Percentiles rank a stretch among this genome's conserved stretches.
Conservation (phyloP, 495 filamentous ascomycete genomes). For the Penicillium paxilli region DNA sequence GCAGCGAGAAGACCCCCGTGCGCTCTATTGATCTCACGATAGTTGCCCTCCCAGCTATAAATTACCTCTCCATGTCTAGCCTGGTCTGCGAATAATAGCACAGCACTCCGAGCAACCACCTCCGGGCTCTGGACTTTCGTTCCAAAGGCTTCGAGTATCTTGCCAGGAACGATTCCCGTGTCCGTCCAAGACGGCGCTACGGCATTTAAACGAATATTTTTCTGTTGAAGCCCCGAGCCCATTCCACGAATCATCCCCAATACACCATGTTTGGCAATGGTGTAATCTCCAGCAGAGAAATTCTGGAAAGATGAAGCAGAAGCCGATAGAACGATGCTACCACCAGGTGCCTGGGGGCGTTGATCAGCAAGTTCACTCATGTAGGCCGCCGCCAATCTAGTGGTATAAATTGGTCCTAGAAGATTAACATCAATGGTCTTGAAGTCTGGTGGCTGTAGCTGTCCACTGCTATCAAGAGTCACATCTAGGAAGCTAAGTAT, state of each 20-base stretch:
- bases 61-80: constrained; percentile 37
- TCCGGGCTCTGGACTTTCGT: constrained; percentile 29
- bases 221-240: not conserved
- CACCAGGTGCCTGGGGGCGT: constrained; percentile 14
- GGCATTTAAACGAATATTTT: constrained; percentile 38
- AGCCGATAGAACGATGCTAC: constrained; percentile 39
- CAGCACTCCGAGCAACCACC: constrained; percentile 40
- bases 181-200: constrained; percentile 45
- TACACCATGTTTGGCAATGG: constrained; percentile 40
- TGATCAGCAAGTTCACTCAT: constrained; percentile 24
- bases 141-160: constrained; percentile 22
- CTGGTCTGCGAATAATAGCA: constrained; percentile 33
- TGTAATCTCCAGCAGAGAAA: constrained; percentile 38
- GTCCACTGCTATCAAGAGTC: constrained; percentile 38
- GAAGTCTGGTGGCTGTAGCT: constrained; percentile 40
- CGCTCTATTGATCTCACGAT: constrained; percentile 38
- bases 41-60: constrained; percentile 39
- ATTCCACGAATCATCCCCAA: constrained; percentile 36
- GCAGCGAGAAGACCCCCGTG: constrained; percentile 24
- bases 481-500: constrained; percentile 32
- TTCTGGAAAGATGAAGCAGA: constrained; percentile 41
- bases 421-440: constrained; percentile 45
- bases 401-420: constrained; percentile 40
- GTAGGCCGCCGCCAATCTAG: constrained; percentile 37
- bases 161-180: constrained; percentile 29